A percentile compares a stretch with the other conserved stretches of the same genome.
Conservation (phyloP, 495 filamentous ascomycete genomes). For the Hyaloscypha bicolor region DNA sequence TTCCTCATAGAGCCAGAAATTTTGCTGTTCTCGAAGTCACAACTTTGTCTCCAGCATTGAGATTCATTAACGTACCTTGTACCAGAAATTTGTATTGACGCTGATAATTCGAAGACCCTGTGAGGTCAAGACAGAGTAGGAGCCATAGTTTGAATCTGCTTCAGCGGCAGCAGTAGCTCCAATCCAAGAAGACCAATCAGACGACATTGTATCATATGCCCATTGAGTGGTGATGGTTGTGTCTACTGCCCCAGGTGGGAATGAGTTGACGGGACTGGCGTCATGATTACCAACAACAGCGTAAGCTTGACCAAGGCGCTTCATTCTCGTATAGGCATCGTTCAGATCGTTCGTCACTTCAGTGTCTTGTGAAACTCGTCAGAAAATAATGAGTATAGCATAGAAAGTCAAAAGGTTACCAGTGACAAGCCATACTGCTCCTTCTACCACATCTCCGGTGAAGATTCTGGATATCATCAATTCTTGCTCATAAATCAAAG, state of each 20-base stretch:
- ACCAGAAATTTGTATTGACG: slow-evolving; percentile 59
- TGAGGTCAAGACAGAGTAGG: slow-evolving; percentile 44
- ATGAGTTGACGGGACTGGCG: slow-evolving; percentile 51
- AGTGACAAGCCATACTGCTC: slow-evolving; percentile 44
- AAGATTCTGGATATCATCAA: slow-evolving; percentile 33
- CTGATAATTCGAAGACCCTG: slow-evolving; percentile 52
- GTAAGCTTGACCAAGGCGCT: slow-evolving; percentile 42
- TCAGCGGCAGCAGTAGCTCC: slow-evolving; percentile 38
- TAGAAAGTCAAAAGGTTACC: background rate
- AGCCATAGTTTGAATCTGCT: slow-evolving; percentile 44
- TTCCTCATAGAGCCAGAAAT: slow-evolving; percentile 54
- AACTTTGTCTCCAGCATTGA: background rate
- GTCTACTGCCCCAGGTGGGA: slow-evolving; percentile 41
- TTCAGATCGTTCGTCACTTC: slow-evolving; percentile 46
- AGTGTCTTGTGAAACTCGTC: slow-evolving; percentile 23
- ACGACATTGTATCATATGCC: slow-evolving; percentile 51
- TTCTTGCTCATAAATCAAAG: background rate
- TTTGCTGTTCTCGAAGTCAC: slow-evolving; percentile 29
- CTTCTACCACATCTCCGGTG: slow-evolving; percentile 52
- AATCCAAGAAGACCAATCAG: slow-evolving; percentile 49
- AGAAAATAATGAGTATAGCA: background rate
- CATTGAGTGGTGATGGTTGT: slow-evolving; percentile 43
- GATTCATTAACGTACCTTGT: slow-evolving; percentile 35
- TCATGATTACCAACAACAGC: slow-evolving; percentile 59
- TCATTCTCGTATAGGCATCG: slow-evolving; percentile 46